A percentile compares a stretch with the other conserved stretches of the same genome.
These are phyloP conservation scores for Vachellia pachyceras DNA, from an alignment of 306 rosid species.

Conservation along the genomic window DNA sequence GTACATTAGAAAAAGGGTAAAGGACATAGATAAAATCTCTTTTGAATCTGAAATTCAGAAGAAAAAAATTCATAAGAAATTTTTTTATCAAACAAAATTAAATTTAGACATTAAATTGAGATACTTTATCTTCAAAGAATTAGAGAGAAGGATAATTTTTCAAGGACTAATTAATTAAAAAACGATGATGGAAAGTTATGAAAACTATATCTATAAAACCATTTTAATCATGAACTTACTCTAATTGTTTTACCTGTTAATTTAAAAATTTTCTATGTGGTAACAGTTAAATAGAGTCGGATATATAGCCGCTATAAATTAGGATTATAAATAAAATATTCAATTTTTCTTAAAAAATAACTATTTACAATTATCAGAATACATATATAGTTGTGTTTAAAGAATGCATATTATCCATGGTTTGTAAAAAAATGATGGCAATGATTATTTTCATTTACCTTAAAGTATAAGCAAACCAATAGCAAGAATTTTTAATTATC, in stretches of 20 bases:
- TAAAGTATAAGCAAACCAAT: not conserved
- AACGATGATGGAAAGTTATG: too few species aligned
- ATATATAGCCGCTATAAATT: not conserved
- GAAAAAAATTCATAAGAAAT: not conserved
- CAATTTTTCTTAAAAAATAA: too few species aligned
- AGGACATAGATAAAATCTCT: too few species aligned
- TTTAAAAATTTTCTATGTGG: too few species aligned
- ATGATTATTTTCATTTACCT: not conserved
- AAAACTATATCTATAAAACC: too few species aligned
- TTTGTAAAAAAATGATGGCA: too few species aligned
- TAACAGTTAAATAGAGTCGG: too few species aligned
- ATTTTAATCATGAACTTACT: not conserved
- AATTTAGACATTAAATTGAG: not conserved
- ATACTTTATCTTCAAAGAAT: not conserved
- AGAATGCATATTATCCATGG: too few species aligned
- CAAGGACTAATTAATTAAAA: not conserved
- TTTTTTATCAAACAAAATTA: not conserved
- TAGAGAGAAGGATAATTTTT: not conserved
- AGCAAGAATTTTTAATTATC: not conserved
- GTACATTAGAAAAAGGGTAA: too few species aligned
- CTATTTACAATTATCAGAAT: not conserved
- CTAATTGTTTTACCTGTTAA: too few species aligned
- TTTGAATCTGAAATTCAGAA: too few species aligned
- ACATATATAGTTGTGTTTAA: too few species aligned
- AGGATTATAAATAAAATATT: not conserved